phyloP scores from a whole-genome alignment of 345 rosid genomes.

The Hibiscus syriacus region DNA sequence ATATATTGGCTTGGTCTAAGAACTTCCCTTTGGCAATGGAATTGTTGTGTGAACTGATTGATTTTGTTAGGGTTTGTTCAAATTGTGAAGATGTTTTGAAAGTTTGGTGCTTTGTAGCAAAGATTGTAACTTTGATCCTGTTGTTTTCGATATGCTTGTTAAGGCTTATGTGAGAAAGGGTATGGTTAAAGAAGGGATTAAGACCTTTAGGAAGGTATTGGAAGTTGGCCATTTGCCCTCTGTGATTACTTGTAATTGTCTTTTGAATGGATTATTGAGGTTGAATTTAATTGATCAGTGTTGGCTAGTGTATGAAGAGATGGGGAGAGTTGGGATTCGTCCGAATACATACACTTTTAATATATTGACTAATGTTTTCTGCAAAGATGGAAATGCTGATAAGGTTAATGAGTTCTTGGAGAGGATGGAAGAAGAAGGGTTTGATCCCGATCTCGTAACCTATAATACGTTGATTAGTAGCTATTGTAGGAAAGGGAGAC shows the following conservation, averaged over 20 bases:
- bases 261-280: slow-evolving; percentile 64
- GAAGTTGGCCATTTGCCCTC: slow-evolving; percentile 51
- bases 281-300: slow-evolving; percentile 41
- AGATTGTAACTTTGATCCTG: slow-evolving; percentile 64
- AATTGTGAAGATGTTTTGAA: slow-evolving; percentile 25
- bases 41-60: slow-evolving; percentile 39
- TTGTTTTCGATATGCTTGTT: slow-evolving; percentile 57
- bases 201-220: slow-evolving; percentile 34
- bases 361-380: slow-evolving; percentile 64
- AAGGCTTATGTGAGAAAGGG: slow-evolving; percentile 52
- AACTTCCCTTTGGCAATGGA: slow-evolving; percentile 45
- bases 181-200: slow-evolving; percentile 35
- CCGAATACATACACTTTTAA: slow-evolving; percentile 70
- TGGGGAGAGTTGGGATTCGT: slow-evolving; percentile 52
- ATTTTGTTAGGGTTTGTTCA: slow-evolving; percentile 16
- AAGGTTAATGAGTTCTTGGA: slow-evolving; percentile 71
- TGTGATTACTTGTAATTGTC: slow-evolving; percentile 45
- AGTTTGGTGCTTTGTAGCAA: slow-evolving; percentile 39
- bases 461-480: slow-evolving; percentile 73
- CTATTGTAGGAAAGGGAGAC: slow-evolving; percentile 62
- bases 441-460: slow-evolving; percentile 82
- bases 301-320: slow-evolving; percentile 66
- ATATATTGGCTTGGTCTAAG: slow-evolving; percentile 49
- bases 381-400: slow-evolving; percentile 36
- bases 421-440: slow-evolving; percentile 96